Evolutionary conservation across 1,284 basidiomycete genomes (phyloP).

Genomic region (Sanghuangporus weigelae): DNA sequence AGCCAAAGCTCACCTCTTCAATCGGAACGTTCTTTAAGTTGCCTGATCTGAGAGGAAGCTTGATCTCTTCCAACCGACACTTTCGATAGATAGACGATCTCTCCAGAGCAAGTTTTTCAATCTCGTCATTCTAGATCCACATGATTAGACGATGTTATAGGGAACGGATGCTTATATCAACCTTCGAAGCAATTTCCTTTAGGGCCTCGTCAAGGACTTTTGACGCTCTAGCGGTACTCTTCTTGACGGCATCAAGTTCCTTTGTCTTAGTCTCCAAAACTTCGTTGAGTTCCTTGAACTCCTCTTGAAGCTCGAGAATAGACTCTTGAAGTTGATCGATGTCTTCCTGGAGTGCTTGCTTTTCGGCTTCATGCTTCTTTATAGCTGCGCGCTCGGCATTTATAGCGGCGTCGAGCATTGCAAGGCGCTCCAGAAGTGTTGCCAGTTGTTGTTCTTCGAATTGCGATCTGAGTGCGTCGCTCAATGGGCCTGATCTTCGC

Average conservation of each 20-base stretch:
- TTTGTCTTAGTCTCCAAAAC: slow-evolving; percentile 64
- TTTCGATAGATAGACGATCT: slow-evolving; percentile 85
- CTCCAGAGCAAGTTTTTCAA: slow-evolving; percentile 85
- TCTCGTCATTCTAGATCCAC: slow-evolving; percentile 77
- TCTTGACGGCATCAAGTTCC: slow-evolving; percentile 73
- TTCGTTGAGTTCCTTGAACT: slow-evolving; percentile 59
- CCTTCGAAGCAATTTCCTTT: slow-evolving; percentile 85
- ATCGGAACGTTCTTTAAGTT: slow-evolving; percentile 85
- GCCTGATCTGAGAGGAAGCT: slow-evolving; percentile 74
- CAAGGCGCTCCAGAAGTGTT: slow-evolving; percentile 58
- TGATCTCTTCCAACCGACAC: slow-evolving; percentile 92
- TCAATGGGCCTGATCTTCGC: background rate
- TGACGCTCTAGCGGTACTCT: slow-evolving; percentile 60
- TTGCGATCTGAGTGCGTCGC: slow-evolving; percentile 47
- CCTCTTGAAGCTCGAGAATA: slow-evolving; percentile 54
- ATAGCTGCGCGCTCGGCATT: slow-evolving; percentile 55
- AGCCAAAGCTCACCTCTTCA: slow-evolving; percentile 66
- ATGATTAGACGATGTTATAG: slow-evolving; percentile 14
- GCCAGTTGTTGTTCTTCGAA: slow-evolving; percentile 77
- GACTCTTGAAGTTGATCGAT: slow-evolving; percentile 57
- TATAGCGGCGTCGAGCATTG: slow-evolving; percentile 49
- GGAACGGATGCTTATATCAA: slow-evolving; percentile 27
- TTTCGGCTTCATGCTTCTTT: slow-evolving; percentile 50
- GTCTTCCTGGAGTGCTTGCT: slow-evolving; percentile 56
- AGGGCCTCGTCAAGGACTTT: slow-evolving; percentile 80